Base-by-base conservation (phyloP, 2,329 filamentous ascomycete genomes). In the Aspergillus fischeri region DNA sequence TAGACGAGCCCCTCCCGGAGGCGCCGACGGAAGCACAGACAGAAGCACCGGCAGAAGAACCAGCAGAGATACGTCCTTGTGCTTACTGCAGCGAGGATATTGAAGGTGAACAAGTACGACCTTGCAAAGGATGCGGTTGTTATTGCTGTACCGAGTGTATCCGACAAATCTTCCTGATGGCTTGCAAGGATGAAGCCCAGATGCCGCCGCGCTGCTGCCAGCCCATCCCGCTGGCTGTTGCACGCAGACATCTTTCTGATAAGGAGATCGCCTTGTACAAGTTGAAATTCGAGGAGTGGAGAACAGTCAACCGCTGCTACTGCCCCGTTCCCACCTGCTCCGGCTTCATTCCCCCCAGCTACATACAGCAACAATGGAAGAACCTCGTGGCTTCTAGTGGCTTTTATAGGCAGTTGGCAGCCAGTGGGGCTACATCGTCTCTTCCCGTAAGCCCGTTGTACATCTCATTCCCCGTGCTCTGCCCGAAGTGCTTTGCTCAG, bases 241-340 rank as follows among this genome's bases (percentile, higher is more conserved):
- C 72, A 4, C 65, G 68, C 4, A 66, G 68, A 1, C 63, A 71
- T 49, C 64, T 81, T 28, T 69, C 70, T 0, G 14, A 63, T 4
- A 68, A 70, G 4, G 74, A 80, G 53, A 63, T 70, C 1, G 62
- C 65, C 11, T 60, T 63, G 2, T 83, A 75, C 64, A 72, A 75
- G 49, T 60, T 63, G 9, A 80, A 77, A 57, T 76, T 78, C 53
- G 79, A 82, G 49, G 79, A 82, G 63, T 79, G 77, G 73, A 67
- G 68, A 38, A 78, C 79, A 2, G 60, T 67, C 3, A 69, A 78
- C 27, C 78, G 78, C 7, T 63, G 78, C 6, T 83, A 82, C 61
- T 83, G 81, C 57, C 80, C 81, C 3, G 62, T 77, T 8, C 72
- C 74, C 9, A 73, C 67, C 8, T 83, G 81, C 63, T 82, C 80